Percentiles rank a stretch among this genome's conserved stretches.
phyloP scores from a whole-genome alignment of 2,329 filamentous ascomycete genomes.

The Fusarium domesticum region DNA sequence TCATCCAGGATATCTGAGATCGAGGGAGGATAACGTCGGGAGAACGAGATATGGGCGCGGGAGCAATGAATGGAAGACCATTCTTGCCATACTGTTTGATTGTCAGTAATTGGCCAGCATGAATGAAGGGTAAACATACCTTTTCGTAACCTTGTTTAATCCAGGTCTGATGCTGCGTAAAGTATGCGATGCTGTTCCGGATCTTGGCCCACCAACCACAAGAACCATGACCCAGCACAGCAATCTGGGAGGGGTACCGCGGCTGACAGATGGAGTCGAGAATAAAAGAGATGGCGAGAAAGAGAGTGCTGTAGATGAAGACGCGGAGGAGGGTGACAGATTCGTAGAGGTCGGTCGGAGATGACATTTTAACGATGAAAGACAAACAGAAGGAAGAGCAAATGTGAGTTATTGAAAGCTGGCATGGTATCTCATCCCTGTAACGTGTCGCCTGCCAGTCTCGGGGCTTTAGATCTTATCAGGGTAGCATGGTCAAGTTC shows the following conservation, averaged over 20 bases:
- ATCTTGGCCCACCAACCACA: conserved; percentile 35
- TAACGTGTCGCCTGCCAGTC: too few species aligned
- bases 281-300: conserved; percentile 39
- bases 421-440: too few species aligned
- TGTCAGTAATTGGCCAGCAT: not conserved
- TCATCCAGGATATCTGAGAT: conserved; percentile 44
- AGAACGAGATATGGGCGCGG: conserved; percentile 39
- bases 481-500: too few species aligned
- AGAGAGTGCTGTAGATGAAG: conserved; percentile 26
- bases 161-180: conserved; percentile 40
- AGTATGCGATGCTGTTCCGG: conserved; percentile 40
- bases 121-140: conserved; percentile 24
- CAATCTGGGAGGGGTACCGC: conserved; percentile 39
- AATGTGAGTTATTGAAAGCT: too few species aligned
- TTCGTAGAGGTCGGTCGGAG: conserved; percentile 23
- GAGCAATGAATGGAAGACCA: conserved; percentile 41
- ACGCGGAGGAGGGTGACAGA: conserved; percentile 33
- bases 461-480: too few species aligned
- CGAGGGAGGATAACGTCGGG: conserved; percentile 45
- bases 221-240: conserved; percentile 39
- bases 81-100: conserved; percentile 40
- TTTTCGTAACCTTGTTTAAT: conserved; percentile 43
- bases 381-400: too few species aligned
- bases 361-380: conserved; percentile 1
- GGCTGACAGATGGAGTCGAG: conserved; percentile 40